Evolutionary conservation across 305 asterid species (phyloP), one percentile per base, ranked within the genome.

Genomic region (Fraxinus xanthoxyloides): DNA sequence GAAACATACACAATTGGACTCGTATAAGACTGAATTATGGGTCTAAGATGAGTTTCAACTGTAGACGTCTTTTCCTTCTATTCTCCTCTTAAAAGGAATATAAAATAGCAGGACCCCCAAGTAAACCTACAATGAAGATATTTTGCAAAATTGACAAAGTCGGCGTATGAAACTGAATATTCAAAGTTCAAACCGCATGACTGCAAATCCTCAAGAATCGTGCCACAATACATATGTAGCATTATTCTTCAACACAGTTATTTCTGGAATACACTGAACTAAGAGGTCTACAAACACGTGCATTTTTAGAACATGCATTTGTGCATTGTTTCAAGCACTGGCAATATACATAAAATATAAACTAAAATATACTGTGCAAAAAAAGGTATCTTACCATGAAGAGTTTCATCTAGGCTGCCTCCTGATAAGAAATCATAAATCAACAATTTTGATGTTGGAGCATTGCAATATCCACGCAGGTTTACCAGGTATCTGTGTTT

Each of bases 381-480:
- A 3, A 63, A 24, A 63, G 12, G 31, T 15, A 79, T 76, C 86
- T 85, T 83, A 95, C 98, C 99, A 80, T 94, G 98, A 82, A 95
- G 95, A 88, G 93, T 94, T 90, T 95, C 98, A 90, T 95, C 99
- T 83, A 95, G 89, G 89, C 97, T 95, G 89, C 99, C 99, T 82
- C 99, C 99, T 6, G 98, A 87, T 80, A 95, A 87, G 84, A 86
- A 95, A 88, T 95, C 99, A 86, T 95, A 95, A 73, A 95, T 92
- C 82, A 95, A 88, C 87, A 95, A 87, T 84, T 95, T 95, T 72
- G 98, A 92, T 5, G 98, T 91, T 65, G 97, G 97, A 77, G 99
- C 91, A 89, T 96, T 94, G 93, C 99, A 96, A 87, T 96, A 96
- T 86, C 99, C 99, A 79, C 99, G 91, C 80, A 96, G 98, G 86